Base-by-base conservation (phyloP, 2,329 filamentous ascomycete species). In the Fusarium subglutinans region DNA sequence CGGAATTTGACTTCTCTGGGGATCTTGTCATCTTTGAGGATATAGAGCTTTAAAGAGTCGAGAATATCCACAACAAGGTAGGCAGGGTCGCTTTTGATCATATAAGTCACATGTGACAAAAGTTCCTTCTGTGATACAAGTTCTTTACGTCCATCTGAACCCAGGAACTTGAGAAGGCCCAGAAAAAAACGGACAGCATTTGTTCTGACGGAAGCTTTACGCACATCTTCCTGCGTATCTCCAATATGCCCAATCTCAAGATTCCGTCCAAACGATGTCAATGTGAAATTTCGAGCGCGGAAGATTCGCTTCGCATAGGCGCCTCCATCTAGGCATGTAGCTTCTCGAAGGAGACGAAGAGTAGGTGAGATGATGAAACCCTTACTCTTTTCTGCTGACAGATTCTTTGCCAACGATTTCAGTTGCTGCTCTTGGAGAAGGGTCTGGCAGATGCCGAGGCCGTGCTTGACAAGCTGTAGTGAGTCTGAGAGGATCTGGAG, bases 321-420 rank as follows among this genome's bases (percentile, higher is more conserved):
- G 20, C 96, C 97, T 22, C 95, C 95, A 82, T 98, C 95, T 73
- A 98, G 93, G 62, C 88, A 91, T 22, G 94, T 90, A n/a, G 95
- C 88, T 83, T 99, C 96, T 58, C 92, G 93, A 68, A 99, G 87
- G 58, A 99, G 85, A 64, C 96, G 91, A 66, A 99, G 84, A 30
- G 93, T 95, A 2, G 96, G 96, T 6, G 94, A 96, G 69, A 98
- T 95, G 66, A 98, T 86, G 81, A 94, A 94, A 44, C 95, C 94
- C 79, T 97, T 98, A 54, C 90, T 88, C 81, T 94, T 95, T 30
- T 93, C 92, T 1, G 94, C 90, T 8, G 93, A 92, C 24, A 98
- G 84, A 68, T 94, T 94, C 68, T 92, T 91, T 38, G 94, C 91
- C 30, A 98, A 84, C 7, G 97, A 88, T 76, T 95, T 94, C 72